A percentile compares a stretch with the other conserved stretches of the same genome.
Evolutionary conservation across 306 rosid genomes (phyloP).

Genomic region (Castanospermum australe): DNA sequence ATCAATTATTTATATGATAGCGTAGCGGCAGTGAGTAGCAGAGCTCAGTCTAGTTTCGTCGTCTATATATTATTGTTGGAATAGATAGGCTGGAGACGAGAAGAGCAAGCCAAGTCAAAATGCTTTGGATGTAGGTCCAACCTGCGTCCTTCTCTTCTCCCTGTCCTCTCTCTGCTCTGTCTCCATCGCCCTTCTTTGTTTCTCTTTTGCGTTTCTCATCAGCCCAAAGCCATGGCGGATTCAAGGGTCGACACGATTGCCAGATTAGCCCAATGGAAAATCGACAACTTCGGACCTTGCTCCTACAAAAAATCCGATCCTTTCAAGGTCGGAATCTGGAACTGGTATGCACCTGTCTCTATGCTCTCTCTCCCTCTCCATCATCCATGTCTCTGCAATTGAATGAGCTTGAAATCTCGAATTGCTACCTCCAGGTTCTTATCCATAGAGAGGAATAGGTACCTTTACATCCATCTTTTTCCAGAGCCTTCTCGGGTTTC

Average conservation of each 20-base stretch:
- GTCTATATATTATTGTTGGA: too few relatives aligned
- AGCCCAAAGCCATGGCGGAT: conserved; percentile 46
- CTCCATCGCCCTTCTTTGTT: too few relatives aligned
- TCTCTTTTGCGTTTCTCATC: background rate
- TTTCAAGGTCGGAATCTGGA: conserved; percentile 90
- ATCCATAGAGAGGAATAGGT: conserved; percentile 69
- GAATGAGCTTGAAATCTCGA: background rate
- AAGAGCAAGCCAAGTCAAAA: background rate
- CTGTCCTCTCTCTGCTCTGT: too few relatives aligned
- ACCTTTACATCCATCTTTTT: conserved; percentile 65
- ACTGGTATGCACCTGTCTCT: conserved; percentile 47
- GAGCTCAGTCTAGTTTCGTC: too few relatives aligned
- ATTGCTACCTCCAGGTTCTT: conserved; percentile 45
- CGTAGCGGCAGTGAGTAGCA: too few relatives aligned
- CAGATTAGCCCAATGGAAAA: conserved; percentile 82
- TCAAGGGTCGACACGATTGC: conserved; percentile 69
- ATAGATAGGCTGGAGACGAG: too few relatives aligned
- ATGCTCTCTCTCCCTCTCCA: background rate
- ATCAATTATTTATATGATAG: too few relatives aligned
- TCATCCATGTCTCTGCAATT: background rate
- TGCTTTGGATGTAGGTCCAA: background rate
- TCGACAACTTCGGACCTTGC: conserved; percentile 72
- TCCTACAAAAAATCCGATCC: conserved; percentile 70
- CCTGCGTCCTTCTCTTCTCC: background rate
- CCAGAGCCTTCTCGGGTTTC: conserved; percentile 72